Evolutionary conservation across 768 basidiomycete genomes (phyloP).

Genomic region (Boletus insuetus): DNA sequence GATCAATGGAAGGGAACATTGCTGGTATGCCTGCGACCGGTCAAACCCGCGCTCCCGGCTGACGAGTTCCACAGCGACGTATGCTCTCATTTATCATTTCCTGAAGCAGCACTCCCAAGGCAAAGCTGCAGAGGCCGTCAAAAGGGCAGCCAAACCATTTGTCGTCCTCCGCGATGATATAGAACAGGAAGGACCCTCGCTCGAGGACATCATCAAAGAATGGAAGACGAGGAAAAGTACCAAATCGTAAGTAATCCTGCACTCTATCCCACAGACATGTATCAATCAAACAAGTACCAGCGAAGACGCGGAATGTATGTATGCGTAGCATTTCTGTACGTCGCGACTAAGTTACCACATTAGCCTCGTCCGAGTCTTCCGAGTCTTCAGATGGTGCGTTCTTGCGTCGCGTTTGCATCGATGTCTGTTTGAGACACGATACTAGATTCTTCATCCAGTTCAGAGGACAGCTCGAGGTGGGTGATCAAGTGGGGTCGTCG

Average conservation of each 20-base stretch:
- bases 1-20: constrained; percentile 47
- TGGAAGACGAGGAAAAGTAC: constrained; percentile 50
- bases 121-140: constrained; percentile 72
- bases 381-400: constrained; percentile 27
- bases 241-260: constrained; percentile 25
- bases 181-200: constrained; percentile 44
- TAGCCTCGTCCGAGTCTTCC: constrained; percentile 23
- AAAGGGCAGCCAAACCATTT: constrained; percentile 64
- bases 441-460: constrained; percentile 21
- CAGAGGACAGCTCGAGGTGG: constrained; percentile 23
- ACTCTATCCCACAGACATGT: background rate
- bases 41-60: constrained; percentile 7
- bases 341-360: constrained; percentile 8
- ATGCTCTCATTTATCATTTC: constrained; percentile 74
- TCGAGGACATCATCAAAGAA: constrained; percentile 63
- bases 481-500: background rate
- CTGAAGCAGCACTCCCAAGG: constrained; percentile 59
- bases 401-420: background rate
- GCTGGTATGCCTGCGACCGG: constrained; percentile 41
- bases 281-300: constrained; percentile 12
- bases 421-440: background rate
- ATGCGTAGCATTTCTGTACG: background rate
- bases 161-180: constrained; percentile 59
- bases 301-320: constrained; percentile 23
- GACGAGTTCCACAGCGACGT: constrained; percentile 51